These are phyloP conservation scores for Rubia yunnanensis DNA, from an alignment of 257 asterid genomes.

Conservation along the genomic window DNA sequence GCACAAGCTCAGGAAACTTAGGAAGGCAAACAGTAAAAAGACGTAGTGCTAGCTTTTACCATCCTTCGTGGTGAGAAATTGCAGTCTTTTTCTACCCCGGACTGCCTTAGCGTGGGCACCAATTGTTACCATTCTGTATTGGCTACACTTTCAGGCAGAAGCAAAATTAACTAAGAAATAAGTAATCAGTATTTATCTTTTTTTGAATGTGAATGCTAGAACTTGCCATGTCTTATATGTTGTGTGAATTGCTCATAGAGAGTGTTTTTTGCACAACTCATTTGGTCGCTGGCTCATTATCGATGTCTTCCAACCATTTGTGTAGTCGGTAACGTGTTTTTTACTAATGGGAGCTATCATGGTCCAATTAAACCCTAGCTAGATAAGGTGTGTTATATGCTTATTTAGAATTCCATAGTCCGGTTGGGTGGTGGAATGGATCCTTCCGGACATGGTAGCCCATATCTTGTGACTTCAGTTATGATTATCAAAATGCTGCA, in stretches of 20 bases:
- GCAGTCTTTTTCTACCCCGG: not conserved
- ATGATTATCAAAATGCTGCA: not conserved
- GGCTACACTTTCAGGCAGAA: constrained; percentile 5
- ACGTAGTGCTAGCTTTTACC: constrained; percentile 19
- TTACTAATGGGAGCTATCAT: too few relatives aligned
- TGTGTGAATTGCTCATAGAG: not conserved
- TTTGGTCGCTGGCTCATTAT: not conserved
- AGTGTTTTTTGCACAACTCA: not conserved
- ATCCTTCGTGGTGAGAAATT: not conserved
- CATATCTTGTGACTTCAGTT: not conserved
- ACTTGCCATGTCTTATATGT: not conserved
- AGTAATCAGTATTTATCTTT: not conserved
- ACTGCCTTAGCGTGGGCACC: not conserved
- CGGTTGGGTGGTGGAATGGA: not conserved
- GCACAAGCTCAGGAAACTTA: constrained; percentile 78
- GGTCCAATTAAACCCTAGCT: not conserved
- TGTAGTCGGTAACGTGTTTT: not conserved
- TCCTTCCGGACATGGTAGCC: not conserved
- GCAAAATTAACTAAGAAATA: not conserved
- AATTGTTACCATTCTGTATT: not conserved
- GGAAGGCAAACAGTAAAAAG: constrained; percentile 59
- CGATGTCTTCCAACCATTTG: not conserved
- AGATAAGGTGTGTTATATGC: not conserved
- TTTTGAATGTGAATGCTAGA: not conserved
- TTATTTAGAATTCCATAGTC: not conserved